phyloP scores from a whole-genome alignment of 1,284 basidiomycete genomes.

The Ceratobasidium sp. region DNA sequence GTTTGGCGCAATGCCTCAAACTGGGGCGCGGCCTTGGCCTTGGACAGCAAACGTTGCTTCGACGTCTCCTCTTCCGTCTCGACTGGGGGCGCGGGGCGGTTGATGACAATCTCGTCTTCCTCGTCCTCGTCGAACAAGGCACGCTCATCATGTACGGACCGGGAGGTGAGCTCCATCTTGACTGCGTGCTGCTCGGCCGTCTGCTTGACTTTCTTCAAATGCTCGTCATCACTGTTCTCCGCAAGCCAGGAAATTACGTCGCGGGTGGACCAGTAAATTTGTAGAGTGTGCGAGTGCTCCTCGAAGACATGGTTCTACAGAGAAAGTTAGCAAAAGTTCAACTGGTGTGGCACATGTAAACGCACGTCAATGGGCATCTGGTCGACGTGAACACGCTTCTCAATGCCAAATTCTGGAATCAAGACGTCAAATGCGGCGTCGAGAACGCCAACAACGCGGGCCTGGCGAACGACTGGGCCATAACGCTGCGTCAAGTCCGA shows the following conservation, averaged over 20 bases:
- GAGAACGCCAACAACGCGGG: constrained; percentile 91
- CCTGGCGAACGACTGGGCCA: constrained; percentile 93
- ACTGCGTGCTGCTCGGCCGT: constrained; percentile 84
- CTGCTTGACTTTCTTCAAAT: constrained; percentile 90
- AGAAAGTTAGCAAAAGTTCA: constrained; percentile 26
- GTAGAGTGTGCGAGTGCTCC: constrained; percentile 87
- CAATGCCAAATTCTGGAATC: constrained; percentile 93
- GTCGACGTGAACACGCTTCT: constrained; percentile 98
- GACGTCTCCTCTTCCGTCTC: constrained; percentile 64
- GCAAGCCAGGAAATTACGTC: constrained; percentile 96
- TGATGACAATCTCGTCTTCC: constrained; percentile 80
- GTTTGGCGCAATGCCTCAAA: constrained; percentile 84
- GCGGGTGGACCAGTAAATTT: constrained; percentile 90
- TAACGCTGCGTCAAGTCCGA: constrained; percentile 92
- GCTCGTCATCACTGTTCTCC: constrained; percentile 93
- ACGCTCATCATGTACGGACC: constrained; percentile 83
- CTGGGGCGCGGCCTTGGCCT: constrained; percentile 71
- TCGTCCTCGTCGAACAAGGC: constrained; percentile 87
- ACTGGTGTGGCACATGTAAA: constrained; percentile 44
- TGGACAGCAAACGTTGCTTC: constrained; percentile 80
- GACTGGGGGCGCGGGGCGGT: constrained; percentile 60
- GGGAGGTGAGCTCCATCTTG: constrained; percentile 86
- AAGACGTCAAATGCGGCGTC: constrained; percentile 97
- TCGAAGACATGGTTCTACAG: constrained; percentile 90
- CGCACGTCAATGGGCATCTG: constrained; percentile 96